Base-by-base conservation (phyloP, 305 asterid species). In the Nicotiana rustica region DNA sequence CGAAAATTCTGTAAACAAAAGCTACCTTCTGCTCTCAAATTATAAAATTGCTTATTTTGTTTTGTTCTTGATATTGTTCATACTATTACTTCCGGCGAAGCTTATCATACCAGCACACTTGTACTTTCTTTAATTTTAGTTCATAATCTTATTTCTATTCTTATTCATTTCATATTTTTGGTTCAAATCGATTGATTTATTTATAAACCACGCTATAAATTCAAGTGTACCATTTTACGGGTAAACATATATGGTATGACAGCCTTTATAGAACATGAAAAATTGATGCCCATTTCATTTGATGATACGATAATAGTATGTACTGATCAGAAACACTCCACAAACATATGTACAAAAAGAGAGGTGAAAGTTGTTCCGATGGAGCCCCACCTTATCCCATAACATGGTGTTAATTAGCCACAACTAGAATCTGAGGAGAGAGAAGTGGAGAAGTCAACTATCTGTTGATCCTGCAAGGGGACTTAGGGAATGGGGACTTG, bases 401-500 rank as follows among this genome's bases (percentile, higher is more conserved):
- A 15, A 15, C 18, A 56, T 56, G 61, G 19, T 56, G 61, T 56
- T 15, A 56, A 56, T 56, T 15, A 13, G 61, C 61, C 60, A 56
- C 61, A 56, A 4, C n/a, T 0, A 38, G 47, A 38, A 38, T 38
- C 47, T 56, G 57, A 10, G 56, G 15, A 49, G 57, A 49, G 57
- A 15, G 18, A 56, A 56, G 2, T 15, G 61, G 15, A 56, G 61
- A 56, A 15, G 1, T 56, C 61, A 56, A 56, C 61, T 0, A 56
- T 56, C 18, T 15, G 61, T 56, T 56, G 61, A 56, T 15, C 61
- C 18, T 15, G 61, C 61, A 56, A 56, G 85, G 29, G 90, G 89
- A 79, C 86, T 84, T 8, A 89, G 81, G 18, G 85, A 78, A 52
- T 84, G 80, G 3, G 89, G 89, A 80, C 87, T 88, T 55, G 83